phyloP scores from a whole-genome alignment of 306 rosid species.

The Heteromeles arbutifolia region DNA sequence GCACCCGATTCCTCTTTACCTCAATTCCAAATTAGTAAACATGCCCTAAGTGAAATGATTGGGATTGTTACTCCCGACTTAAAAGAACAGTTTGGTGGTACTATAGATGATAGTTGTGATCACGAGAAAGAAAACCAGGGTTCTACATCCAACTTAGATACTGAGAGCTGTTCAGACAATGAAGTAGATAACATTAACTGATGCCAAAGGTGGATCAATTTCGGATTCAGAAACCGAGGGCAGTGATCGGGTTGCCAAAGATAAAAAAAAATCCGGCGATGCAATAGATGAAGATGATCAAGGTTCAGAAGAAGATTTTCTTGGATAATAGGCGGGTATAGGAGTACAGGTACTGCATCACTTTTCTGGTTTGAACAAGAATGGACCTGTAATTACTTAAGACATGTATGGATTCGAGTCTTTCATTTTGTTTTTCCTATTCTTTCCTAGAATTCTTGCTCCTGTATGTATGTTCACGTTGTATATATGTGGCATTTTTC shows the following conservation, averaged over 20 bases:
- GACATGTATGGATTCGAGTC: not conserved
- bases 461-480: not conserved
- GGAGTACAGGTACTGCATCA: not conserved
- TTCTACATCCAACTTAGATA: constrained; percentile 43
- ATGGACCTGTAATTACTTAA: constrained; percentile 17
- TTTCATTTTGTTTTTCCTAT: not conserved
- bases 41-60: constrained; percentile 59
- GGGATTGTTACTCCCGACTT: constrained; percentile 84
- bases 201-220: constrained; percentile 31
- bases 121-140: constrained; percentile 23
- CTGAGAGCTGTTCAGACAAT: constrained; percentile 43
- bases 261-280: constrained; percentile 38
- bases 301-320: constrained; percentile 56
- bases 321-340: constrained; percentile 18
- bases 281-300: constrained; percentile 66
- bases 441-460: no score
- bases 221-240: constrained; percentile 71
- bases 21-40: no score
- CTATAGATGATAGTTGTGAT: constrained; percentile 26
- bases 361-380: not conserved
- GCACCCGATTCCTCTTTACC: constrained; percentile 16
- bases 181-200: constrained; percentile 23
- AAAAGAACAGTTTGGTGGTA: constrained; percentile 55
- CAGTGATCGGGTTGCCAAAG: constrained; percentile 33
- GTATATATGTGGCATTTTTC: not conserved